Conservation (phyloP, 345 rosid genomes). For the Raphanus sativus region DNA sequence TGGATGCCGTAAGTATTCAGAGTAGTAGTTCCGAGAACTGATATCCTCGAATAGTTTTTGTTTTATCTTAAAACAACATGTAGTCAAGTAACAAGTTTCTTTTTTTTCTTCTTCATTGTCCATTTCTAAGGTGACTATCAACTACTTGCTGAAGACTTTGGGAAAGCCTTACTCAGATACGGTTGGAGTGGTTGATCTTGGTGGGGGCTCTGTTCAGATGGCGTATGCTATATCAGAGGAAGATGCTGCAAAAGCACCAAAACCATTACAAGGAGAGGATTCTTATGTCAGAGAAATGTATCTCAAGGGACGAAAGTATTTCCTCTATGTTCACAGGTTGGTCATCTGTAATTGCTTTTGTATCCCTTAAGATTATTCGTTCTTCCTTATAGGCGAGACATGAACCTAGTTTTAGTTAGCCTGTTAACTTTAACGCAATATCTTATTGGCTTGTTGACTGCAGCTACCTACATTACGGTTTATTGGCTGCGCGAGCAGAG, state of each 20-base stretch:
- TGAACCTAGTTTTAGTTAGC: not conserved
- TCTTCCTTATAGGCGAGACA: not conserved
- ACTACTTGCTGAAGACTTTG: slow-evolving; percentile 73
- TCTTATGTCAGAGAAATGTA: slow-evolving; percentile 75
- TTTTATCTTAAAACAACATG: not conserved
- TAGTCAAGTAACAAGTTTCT: not conserved
- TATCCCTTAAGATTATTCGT: not conserved
- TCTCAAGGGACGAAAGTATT: slow-evolving; percentile 72
- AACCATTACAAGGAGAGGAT: slow-evolving; percentile 67
- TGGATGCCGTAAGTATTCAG: not conserved
- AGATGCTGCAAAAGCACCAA: slow-evolving; percentile 80
- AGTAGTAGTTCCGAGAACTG: not conserved
- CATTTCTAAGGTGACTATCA: slow-evolving; percentile 81
- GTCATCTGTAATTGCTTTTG: slow-evolving; percentile 7
- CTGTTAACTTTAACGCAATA: not conserved
- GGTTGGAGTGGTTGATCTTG: slow-evolving; percentile 99
- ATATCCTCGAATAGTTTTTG: not conserved
- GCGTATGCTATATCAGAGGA: slow-evolving; percentile 86
- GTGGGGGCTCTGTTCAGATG: slow-evolving; percentile 99
- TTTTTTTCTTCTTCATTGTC: not conserved
- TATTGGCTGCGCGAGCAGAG: slow-evolving; percentile 96
- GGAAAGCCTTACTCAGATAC: slow-evolving; percentile 72
- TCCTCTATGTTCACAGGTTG: slow-evolving; percentile 96
- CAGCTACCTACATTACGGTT: slow-evolving; percentile 93
- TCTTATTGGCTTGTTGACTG: slow-evolving; percentile 18